Base-by-base conservation (phyloP, 352 stramenopile species). In the Peronospora belbahrii region DNA sequence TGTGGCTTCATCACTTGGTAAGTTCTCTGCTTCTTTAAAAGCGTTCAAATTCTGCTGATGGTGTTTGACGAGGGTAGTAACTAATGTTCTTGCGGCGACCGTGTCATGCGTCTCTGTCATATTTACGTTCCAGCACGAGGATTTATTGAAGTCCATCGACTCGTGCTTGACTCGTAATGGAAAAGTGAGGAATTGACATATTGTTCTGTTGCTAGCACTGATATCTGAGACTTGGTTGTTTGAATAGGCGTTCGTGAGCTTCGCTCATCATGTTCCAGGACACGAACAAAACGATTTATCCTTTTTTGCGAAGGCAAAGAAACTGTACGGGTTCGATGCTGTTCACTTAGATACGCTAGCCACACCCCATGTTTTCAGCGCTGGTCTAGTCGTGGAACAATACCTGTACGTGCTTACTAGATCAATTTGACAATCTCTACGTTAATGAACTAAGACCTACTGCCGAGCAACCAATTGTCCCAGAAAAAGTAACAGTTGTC, bases 1-100 rank as follows among this genome's bases (percentile, higher is more conserved):
- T 80, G 11, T 80, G 65, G 69, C 44, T 80, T 6, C 69, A 80
- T 49, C 46, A 74, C 20, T 43, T 74, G 52, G 67, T 73, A 55
- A 18, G 22, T 44, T 24, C n/a, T 37, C 15, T 41, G 13, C 23
- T 40, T 0, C 10, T 10, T 17, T 28, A 19, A 23, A 28, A 41
- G 35, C 13, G 11, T 11, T 31, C n/a, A n/a, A n/a, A n/a, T n/a
- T n/a, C n/a, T n/a, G n/a, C n/a, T n/a, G n/a, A n/a, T 11, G 27
- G 3, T 31, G 11, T 31, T 31, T 31, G 7, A 6, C 10, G 3
- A 31, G n/a, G 5, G 19, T 31, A 14, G 27, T n/a, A 31, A 11
- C 1, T 11, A 6, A 3, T 31, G 11, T 31, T n/a, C 8, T 14
- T 31, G 17, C 6, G 5, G 6, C 39, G 6, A 19, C 31, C 22